Base-by-base conservation (phyloP, 441 rosid species). In the Corymbia citriodora region DNA sequence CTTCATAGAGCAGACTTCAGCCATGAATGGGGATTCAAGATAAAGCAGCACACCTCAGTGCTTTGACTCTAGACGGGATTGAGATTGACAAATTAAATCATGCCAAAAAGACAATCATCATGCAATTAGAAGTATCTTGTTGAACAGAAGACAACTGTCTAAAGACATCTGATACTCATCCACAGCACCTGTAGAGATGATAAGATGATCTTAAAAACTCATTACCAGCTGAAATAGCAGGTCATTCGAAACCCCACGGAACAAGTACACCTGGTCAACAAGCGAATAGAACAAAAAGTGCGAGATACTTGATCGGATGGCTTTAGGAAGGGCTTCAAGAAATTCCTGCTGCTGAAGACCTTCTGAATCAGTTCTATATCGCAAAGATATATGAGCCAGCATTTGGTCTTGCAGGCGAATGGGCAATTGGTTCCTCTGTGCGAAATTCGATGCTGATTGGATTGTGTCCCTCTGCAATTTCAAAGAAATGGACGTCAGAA, bases 281-380 rank as follows among this genome's bases (percentile, higher is more conserved):
- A 95, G 94, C n/a, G 97, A 94, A 87, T 97, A 97, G 91, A 98
- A 98, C 59, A 98, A 94, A 92, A 92, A 95, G 81, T 94, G 95
- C 2, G 98, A 90, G 89, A 98, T 95, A 93, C 97, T 97, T 31
- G 99, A 97, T 82, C 95, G 94, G 90, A 98, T 98, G 61, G 99
- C 99, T 92, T 96, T 97, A 10, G 99, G 99, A 53, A 98, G 97
- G 82, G 96, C 86, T 86, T 96, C 97, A 55, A 97, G 92, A 31
- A 93, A 95, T 92, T 97, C 99, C 93, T 97, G 99, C 91, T 97
- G 99, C 93, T 95, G 99, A 92, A 97, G 89, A 53, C 99, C 99
- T 90, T 97, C 98, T 29, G 98, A 94, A 92, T 96, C 96, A 15
- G 99, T 95, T 93, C 98, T 95, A 91, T 94, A 94, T 94, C 93